Evolutionary conservation across 768 basidiomycete genomes (phyloP).

Genomic region (Cystobasidium tubakii): DNA sequence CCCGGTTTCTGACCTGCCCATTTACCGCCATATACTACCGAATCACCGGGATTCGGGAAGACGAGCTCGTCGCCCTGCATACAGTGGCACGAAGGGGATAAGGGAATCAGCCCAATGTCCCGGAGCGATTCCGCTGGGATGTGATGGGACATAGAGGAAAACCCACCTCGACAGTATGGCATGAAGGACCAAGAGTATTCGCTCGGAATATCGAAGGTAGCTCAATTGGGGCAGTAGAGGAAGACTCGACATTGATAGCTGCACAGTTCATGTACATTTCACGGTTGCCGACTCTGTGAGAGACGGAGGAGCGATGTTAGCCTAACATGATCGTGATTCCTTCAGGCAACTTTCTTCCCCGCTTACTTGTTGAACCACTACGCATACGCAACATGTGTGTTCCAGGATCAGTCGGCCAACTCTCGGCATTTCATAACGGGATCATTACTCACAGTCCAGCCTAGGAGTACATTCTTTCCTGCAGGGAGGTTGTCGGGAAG

Average conservation of each 20-base stretch:
- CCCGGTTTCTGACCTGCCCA: slow-evolving; percentile 18
- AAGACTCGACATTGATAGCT: slow-evolving; percentile 19
- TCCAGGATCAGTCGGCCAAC: background rate
- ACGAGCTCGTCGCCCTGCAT: background rate
- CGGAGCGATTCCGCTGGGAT: background rate
- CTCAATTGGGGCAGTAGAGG: background rate
- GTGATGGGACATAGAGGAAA: background rate
- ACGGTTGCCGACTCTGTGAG: slow-evolving; percentile 18
- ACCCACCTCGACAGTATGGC: slow-evolving; percentile 26
- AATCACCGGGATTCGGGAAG: slow-evolving; percentile 22
- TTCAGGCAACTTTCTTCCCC: too few relatives aligned
- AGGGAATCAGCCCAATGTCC: too few relatives aligned
- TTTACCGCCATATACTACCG: slow-evolving; percentile 32
- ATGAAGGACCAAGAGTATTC: background rate
- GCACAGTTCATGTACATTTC: slow-evolving; percentile 33
- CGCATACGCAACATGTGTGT: background rate
- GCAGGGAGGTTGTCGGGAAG: slow-evolving; percentile 23
- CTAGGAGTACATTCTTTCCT: slow-evolving; percentile 20
- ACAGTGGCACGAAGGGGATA: too few relatives aligned
- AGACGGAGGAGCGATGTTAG: background rate
- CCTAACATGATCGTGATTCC: too few relatives aligned
- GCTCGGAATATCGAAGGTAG: slow-evolving; percentile 19
- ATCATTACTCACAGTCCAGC: slow-evolving; percentile 3
- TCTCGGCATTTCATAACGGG: background rate
- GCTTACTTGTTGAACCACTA: slow-evolving; percentile 16